Conservation (phyloP, 352 stramenopile species). For the Phytophthora macrochlamydospora region DNA sequence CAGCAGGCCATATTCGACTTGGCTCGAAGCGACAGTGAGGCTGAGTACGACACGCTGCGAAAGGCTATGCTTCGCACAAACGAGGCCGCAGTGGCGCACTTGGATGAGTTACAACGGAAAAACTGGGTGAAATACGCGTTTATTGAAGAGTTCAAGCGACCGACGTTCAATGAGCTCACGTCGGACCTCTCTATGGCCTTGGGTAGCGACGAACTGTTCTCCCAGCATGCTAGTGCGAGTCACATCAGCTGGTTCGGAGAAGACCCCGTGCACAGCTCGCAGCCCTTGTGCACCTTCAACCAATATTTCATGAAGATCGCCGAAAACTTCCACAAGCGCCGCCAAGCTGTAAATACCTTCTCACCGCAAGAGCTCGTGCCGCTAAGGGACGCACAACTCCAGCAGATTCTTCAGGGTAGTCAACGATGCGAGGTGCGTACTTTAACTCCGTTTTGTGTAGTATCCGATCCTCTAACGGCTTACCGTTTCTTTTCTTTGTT, state of each 20-base stretch:
- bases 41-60: conserved; percentile 69
- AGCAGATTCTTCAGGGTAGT: conserved; percentile 73
- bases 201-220: conserved; percentile 49
- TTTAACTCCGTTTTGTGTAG: not conserved
- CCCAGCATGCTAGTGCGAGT: conserved; percentile 39
- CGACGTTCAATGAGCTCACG: conserved; percentile 78
- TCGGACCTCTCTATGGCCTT: conserved; percentile 58
- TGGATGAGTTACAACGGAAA: conserved; percentile 60
- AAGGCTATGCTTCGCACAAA: conserved; percentile 56
- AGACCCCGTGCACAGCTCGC: conserved; percentile 60
- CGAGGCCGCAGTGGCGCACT: conserved; percentile 52
- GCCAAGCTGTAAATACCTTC: conserved; percentile 56
- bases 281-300: conserved; percentile 68
- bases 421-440: conserved; percentile 76
- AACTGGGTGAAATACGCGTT: conserved; percentile 86
- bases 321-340: conserved; percentile 71
- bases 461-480: not conserved
- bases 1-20: conserved; percentile 76
- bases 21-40: conserved; percentile 70
- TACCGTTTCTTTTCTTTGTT: no score
- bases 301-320: conserved; percentile 79
- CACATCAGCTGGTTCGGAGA: conserved; percentile 70
- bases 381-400: conserved; percentile 61
- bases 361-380: conserved; percentile 68
- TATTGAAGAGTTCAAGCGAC: conserved; percentile 60